Conservation (phyloP, 345 rosid genomes). For the Lenwebbia sp. region DNA sequence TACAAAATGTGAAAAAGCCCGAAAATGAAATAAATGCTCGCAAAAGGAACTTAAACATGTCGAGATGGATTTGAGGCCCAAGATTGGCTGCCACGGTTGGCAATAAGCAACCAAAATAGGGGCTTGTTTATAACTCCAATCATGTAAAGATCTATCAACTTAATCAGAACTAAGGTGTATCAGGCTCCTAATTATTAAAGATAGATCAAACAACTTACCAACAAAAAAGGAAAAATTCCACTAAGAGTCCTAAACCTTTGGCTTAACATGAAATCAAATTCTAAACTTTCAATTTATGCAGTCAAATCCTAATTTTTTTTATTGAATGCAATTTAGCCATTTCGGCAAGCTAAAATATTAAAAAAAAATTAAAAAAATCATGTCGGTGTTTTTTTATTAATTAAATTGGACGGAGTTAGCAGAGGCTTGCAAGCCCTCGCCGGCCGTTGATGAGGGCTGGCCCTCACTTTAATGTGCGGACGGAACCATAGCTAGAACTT, state of each 20-base stretch:
- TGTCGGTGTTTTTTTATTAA: too few relatives aligned
- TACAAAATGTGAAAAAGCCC: background rate
- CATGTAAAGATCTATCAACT: rapidly evolving
- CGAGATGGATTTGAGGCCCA: background rate
- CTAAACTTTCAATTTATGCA: background rate
- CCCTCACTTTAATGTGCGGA: too few relatives aligned
- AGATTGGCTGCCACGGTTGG: background rate
- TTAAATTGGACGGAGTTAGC: too few relatives aligned
- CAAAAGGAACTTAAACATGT: background rate
- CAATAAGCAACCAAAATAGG: background rate
- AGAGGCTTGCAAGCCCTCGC: too few relatives aligned
- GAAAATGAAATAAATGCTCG: background rate
- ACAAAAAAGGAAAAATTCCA: background rate
- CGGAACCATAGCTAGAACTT: too few relatives aligned
- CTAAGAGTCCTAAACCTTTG: background rate
- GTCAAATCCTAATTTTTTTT: background rate
- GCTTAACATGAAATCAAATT: background rate
- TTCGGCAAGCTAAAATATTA: background rate
- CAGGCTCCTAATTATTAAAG: background rate
- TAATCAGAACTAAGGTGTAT: background rate
- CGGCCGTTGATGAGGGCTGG: too few relatives aligned
- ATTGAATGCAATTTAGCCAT: background rate
- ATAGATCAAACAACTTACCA: too few relatives aligned
- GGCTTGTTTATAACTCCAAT: too few relatives aligned
- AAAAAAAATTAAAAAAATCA: too few relatives aligned